Base-by-base conservation (phyloP, 495 filamentous ascomycete genomes). In the Pyronema omphalodes region DNA sequence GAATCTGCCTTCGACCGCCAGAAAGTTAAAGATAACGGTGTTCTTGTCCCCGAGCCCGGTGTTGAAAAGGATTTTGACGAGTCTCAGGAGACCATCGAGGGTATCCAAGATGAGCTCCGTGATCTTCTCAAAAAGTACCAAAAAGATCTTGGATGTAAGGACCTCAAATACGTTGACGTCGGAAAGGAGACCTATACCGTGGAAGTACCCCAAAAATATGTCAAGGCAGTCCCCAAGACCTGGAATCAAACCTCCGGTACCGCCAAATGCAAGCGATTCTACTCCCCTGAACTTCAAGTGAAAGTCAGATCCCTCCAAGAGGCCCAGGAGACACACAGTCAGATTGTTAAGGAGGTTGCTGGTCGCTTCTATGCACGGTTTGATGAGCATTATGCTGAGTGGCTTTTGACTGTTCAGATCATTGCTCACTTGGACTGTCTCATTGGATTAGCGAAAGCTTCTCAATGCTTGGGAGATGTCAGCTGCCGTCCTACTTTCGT, bases 171-270 rank as follows among this genome's bases (percentile, higher is more conserved):
- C 69, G 79, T 79, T 29, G 85, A 96, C 64, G 84, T 87, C 36
- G 93, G 93, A 23, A 99, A 96, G 67, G 93, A 99, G 62, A 84
- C 95, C 47, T 99, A 94, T 65, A 87, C 95, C 66, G 76, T 99
- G 3, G 93, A 99, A 66, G 83, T 85, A 0, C 93, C 93, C 0
- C 78, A 83, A 59, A 82, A 86, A 43, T 46, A 40, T 45, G 74
- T 88, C 64, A 93, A 88, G 65, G 71, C 70, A 33, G 76, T 99
- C 6, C 91, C 93, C 0, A 81, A 83, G 59, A 71, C 69, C 57
- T 99, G 93, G 93, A 79, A 85, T 60, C 91, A 95, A 67, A 95
- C 94, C 88, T 95, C 88, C 14, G 83, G 86, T 8, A 94, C 93
- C 0, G 18, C 15, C 41, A 79, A 81, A 47, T 84, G 91, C 63